Evolutionary conservation across 768 basidiomycete genomes (phyloP).

Genomic region (Tricholomella constricta): DNA sequence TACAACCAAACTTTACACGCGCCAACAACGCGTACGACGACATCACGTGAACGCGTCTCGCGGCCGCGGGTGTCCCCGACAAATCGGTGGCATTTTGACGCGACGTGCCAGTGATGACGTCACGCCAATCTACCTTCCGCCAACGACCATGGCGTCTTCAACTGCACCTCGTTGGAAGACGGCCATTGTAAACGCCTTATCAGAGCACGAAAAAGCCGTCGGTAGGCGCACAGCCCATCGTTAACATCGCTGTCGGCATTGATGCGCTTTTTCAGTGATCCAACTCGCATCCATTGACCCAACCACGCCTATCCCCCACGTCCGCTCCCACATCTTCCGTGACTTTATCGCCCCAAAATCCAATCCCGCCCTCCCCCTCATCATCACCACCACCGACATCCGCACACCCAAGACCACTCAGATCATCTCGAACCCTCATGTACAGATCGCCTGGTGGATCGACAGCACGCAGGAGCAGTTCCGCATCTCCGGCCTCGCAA

Average conservation of each 20-base stretch:
- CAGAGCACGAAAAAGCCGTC: slow-evolving; percentile 37
- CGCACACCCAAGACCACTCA: slow-evolving; percentile 70
- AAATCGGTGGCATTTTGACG: no score
- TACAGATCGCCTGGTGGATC: slow-evolving; percentile 79
- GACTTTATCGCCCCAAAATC: slow-evolving; percentile 48
- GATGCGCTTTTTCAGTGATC: slow-evolving; percentile 41
- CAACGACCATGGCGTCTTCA: slow-evolving; percentile 17
- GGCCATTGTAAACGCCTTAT: slow-evolving; percentile 43
- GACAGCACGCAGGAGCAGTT: slow-evolving; percentile 69
- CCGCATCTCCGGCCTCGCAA: slow-evolving; percentile 61
- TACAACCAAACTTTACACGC: slow-evolving; percentile 24
- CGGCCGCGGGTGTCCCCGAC: not conserved
- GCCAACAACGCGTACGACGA: slow-evolving; percentile 15
- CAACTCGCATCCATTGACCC: slow-evolving; percentile 63
- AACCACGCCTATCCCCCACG: slow-evolving; percentile 47
- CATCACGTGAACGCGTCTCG: slow-evolving; percentile 21
- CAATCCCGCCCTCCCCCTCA: slow-evolving; percentile 52
- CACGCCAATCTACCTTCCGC: no score
- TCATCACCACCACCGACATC: slow-evolving; percentile 71
- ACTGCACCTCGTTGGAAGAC: slow-evolving; percentile 48
- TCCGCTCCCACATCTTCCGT: slow-evolving; percentile 68
- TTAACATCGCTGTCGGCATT: not conserved
- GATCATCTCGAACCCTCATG: slow-evolving; percentile 45
- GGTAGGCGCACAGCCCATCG: slow-evolving; percentile 29
- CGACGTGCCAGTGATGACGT: no score